Percentiles rank a stretch among this genome's conserved stretches.
Conservation (phyloP, 805 yeast species). For the Saccharomycopsis fermentans region DNA sequence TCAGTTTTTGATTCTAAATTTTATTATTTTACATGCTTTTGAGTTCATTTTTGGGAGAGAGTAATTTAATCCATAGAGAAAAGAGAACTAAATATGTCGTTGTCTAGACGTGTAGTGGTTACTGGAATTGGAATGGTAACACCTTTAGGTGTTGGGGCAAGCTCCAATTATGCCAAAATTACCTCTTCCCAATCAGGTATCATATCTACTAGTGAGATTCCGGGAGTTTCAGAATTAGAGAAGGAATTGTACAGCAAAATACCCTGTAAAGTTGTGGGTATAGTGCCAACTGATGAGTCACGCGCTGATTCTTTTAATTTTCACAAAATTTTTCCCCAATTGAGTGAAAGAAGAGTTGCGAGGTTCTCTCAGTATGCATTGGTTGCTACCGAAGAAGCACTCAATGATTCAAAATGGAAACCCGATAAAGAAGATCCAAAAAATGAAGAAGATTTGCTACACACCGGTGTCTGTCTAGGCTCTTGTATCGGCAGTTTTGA, state of each 20-base stretch:
- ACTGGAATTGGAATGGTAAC: slow-evolving; percentile 86
- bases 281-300: slow-evolving; percentile 37
- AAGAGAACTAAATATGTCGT: neutral
- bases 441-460: slow-evolving; percentile 22
- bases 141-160: slow-evolving; percentile 71
- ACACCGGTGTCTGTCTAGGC: slow-evolving; percentile 77
- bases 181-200: slow-evolving; percentile 48
- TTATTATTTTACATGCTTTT: too few species aligned
- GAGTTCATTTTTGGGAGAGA: too few species aligned
- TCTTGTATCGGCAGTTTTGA: slow-evolving; percentile 86
- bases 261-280: slow-evolving; percentile 70
- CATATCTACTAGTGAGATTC: slow-evolving; percentile 37
- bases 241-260: slow-evolving; percentile 40
- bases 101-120: slow-evolving; percentile 55
- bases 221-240: slow-evolving; percentile 28
- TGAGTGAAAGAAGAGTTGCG: slow-evolving; percentile 38
- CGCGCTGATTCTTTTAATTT: neutral
- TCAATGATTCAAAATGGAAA: slow-evolving; percentile 51
- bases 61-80: too few species aligned
- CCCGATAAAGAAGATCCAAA: slow-evolving; percentile 27
- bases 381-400: slow-evolving; percentile 68
- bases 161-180: slow-evolving; percentile 43
- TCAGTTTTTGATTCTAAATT: too few species aligned
- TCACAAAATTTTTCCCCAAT: neutral
- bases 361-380: slow-evolving; percentile 69